These are phyloP conservation scores for Carex cristatella DNA, from an alignment of 176 grass and related monocot species.

Conservation along the genomic window DNA sequence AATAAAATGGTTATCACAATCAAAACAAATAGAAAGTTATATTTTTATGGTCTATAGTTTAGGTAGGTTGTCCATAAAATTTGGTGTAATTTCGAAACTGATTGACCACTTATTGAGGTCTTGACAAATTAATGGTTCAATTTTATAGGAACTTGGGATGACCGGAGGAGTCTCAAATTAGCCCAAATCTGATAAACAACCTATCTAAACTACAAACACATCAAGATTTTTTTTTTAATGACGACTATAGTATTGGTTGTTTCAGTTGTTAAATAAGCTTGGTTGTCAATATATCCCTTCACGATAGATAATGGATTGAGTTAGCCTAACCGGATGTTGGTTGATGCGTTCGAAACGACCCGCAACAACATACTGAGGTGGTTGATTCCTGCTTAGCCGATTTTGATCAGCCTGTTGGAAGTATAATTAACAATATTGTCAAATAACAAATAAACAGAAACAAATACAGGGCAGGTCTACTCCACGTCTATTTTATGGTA, in stretches of 20 bases:
- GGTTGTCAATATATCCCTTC: slow-evolving; percentile 2
- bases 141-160: neutral
- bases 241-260: neutral
- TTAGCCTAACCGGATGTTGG: slow-evolving; percentile 63
- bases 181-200: neutral
- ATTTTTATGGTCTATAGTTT: neutral
- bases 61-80: neutral
- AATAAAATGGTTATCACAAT: neutral
- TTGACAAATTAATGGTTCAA: neutral
- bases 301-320: slow-evolving; percentile 18
- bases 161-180: neutral
- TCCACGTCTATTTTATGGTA: neutral
- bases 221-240: neutral
- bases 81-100: neutral
- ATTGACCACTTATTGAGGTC: neutral
- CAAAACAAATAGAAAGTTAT: neutral
- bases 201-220: neutral
- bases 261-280: neutral
- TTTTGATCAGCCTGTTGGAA: slow-evolving; percentile 52
- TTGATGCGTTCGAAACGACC: slow-evolving; percentile 78
- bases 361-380: slow-evolving; percentile 51
- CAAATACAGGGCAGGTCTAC: neutral
- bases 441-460: neutral
- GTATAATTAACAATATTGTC: slow-evolving; percentile 17
- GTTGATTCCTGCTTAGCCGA: slow-evolving; percentile 39